Evolutionary conservation across 2,329 filamentous ascomycete genomes (phyloP), one percentile per base, ranked within the genome.

Genomic region (Scedosporium dehoogii): DNA sequence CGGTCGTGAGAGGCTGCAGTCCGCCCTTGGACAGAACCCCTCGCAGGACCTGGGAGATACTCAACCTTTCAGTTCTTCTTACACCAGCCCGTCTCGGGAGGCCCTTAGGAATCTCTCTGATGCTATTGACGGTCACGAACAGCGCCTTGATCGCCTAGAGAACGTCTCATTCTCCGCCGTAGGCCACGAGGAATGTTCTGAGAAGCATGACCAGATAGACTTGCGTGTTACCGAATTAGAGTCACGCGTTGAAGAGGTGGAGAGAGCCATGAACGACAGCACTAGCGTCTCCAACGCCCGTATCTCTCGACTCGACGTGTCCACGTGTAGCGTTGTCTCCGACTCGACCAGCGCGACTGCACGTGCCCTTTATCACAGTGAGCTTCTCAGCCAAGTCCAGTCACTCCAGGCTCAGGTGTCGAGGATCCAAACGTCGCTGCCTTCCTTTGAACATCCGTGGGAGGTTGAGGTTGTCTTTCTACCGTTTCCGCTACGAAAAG

Each of bases 401-500:
- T 70, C 72, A 6, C 71, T 85, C 0, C 78, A 80, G 65, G 76
- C 78, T 3, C 79, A 82, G 64, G 73, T 85, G 58, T 72, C 76
- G 33, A 77, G 82, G 53, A 76, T 90, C 9, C 86, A 89, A 70
- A 79, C 80, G 5, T 76, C 81, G 9, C 72, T 85, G 33, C 88
- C 64, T 5, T 85, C 87, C 0, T 77, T 78, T 29, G 73, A 75
- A 51, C 79, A 83, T 48, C 87, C 89, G 0, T 92, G 89, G 87
- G 83, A 89, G 66, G 76, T 93, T 1, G 89, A 92, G 69, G 86
- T 92, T 4, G 85, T 92, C 1, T 85, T 92, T 63, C 72, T 92
- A 6, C 90, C 90, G 1, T 93, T 90, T 71, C 78, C 81, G 1
- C 73, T 85, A 6, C 82, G 79, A 66, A 79, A 77, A 23, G 68